phyloP scores from a whole-genome alignment of 2,329 filamentous ascomycete genomes.

The Aspergillus sp. region DNA sequence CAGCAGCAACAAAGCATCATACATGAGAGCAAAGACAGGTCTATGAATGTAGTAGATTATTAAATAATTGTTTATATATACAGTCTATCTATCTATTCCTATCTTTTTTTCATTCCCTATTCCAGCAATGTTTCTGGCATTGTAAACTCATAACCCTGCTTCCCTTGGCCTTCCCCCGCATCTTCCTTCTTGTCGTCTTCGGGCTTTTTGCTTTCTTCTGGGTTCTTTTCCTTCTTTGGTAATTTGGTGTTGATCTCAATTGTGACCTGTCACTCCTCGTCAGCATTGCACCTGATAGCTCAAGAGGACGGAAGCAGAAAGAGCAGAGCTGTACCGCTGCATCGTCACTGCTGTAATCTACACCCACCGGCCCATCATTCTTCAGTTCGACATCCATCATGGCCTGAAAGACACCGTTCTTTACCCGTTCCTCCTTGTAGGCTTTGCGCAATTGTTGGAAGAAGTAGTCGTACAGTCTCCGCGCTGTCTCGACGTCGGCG shows the following conservation, averaged over 20 bases:
- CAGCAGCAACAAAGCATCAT: background rate
- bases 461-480: slow-evolving; percentile 78
- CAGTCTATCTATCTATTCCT: background rate
- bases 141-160: slow-evolving; percentile 10
- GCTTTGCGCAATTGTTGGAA: slow-evolving; percentile 67
- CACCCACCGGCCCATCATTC: slow-evolving; percentile 73
- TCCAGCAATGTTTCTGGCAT: slow-evolving; percentile 19
- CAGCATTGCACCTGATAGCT: slow-evolving; percentile 5
- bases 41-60: background rate
- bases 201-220: slow-evolving; percentile 4
- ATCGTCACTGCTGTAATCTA: slow-evolving; percentile 54
- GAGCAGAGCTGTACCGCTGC: slow-evolving; percentile 48
- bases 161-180: slow-evolving; percentile 1
- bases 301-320: slow-evolving; percentile 9
- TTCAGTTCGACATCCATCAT: slow-evolving; percentile 97
- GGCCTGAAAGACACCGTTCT: slow-evolving; percentile 94
- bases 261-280: slow-evolving; percentile 30
- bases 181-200: slow-evolving; percentile 3
- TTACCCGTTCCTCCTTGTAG: slow-evolving; percentile 71
- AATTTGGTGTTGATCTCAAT: slow-evolving; percentile 45
- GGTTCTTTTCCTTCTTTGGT: slow-evolving; percentile 31
- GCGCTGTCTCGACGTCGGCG: slow-evolving; percentile 71
- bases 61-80: background rate
- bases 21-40: background rate
- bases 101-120: slow-evolving; percentile 2